Percentiles rank a stretch among this genome's conserved stretches.
Evolutionary conservation across 2,329 filamentous ascomycete genomes (phyloP).

Genomic region (Penicillium thymicola): DNA sequence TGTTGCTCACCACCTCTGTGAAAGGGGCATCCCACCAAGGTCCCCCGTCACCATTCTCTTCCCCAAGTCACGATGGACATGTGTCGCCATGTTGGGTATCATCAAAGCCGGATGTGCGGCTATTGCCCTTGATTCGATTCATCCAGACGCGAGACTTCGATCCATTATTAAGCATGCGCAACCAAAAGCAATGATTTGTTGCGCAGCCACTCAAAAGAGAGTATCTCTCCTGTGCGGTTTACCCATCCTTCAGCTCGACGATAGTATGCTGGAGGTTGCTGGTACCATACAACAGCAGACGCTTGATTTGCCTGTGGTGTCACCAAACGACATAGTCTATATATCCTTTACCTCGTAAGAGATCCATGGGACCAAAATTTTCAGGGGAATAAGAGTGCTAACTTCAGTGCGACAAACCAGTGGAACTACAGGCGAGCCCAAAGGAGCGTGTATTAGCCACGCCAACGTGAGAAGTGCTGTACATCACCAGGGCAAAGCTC

Average conservation of each 20-base stretch:
- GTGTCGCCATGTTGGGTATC: neutral
- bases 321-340: neutral
- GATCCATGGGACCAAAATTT: too few relatives aligned
- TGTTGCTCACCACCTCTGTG: neutral
- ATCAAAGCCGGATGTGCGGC: neutral
- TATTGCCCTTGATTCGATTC: neutral
- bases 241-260: neutral
- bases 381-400: neutral
- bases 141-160: neutral
- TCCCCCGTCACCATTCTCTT: neutral
- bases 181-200: neutral
- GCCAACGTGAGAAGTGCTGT: neutral
- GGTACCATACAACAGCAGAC: neutral
- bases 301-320: neutral
- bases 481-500: neutral
- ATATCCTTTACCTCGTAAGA: neutral
- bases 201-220: neutral
- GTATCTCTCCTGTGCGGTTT: neutral
- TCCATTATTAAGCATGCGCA: neutral
- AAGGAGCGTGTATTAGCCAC: neutral
- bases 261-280: neutral
- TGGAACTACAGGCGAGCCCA: neutral
- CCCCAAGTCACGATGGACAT: neutral
- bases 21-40: neutral
- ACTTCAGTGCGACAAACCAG: neutral